Evolutionary conservation across 257 asterid species (phyloP).

Genomic region (Verbascum thapsus): DNA sequence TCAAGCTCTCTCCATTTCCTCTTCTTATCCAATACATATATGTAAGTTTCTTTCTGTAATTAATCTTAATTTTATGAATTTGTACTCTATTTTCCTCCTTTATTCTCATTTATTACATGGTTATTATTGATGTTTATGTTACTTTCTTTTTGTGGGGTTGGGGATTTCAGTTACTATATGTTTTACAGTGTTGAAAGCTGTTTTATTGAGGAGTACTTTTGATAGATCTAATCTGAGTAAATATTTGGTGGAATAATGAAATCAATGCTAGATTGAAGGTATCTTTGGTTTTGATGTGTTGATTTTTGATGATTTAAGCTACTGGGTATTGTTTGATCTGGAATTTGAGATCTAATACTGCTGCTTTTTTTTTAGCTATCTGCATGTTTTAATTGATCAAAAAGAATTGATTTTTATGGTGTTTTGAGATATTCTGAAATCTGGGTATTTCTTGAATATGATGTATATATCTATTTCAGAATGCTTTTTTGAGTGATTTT

Average conservation of each 20-base stretch:
- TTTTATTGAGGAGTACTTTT: no score
- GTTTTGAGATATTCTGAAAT: constrained; percentile 35
- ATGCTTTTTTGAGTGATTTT: constrained; percentile 17
- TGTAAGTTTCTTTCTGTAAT: constrained; percentile 36
- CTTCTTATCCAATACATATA: constrained; percentile 26
- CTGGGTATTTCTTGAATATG: constrained; percentile 39
- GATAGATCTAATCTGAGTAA: constrained; percentile 55
- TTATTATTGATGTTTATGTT: constrained; percentile 13
- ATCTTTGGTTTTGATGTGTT: constrained; percentile 38
- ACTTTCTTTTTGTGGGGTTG: no score
- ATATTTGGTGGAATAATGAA: constrained; percentile 25
- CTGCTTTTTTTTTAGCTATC: constrained; percentile 29
- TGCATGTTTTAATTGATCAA: constrained; percentile 43
- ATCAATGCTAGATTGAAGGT: constrained; percentile 48
- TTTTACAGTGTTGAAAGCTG: constrained; percentile 9
- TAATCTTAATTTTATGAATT: constrained; percentile 5
- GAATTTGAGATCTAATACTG: constrained; percentile 59
- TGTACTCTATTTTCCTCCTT: neutral
- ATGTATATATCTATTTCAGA: constrained; percentile 20
- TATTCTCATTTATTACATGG: constrained; percentile 23
- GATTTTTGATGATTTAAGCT: no score
- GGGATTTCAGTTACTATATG: constrained; percentile 6
- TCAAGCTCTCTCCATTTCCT: constrained; percentile 27
- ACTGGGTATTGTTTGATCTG: constrained; percentile 67
- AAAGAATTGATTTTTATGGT: constrained; percentile 33